These are phyloP conservation scores for Acrasis kona DNA, from an alignment of 78 protist species.

Conservation along the genomic window DNA sequence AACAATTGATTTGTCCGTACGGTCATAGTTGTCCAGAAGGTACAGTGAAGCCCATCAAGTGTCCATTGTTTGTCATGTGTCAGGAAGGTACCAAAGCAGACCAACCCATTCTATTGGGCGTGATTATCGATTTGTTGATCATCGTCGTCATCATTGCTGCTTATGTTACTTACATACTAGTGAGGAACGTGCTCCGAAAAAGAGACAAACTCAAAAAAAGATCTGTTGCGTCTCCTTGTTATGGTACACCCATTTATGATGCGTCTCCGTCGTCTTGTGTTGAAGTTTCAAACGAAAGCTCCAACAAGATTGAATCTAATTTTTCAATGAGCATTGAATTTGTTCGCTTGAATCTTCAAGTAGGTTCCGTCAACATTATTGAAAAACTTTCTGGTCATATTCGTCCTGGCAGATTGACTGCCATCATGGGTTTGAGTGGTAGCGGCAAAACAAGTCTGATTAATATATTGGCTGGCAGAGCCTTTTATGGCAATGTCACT, in stretches of 20 bases:
- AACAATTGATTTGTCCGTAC: slow-evolving; percentile 1
- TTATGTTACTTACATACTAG: too few relatives aligned
- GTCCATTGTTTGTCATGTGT: not conserved
- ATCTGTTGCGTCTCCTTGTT: too few relatives aligned
- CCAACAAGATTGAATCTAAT: too few relatives aligned
- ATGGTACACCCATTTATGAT: too few relatives aligned
- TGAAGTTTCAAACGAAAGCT: too few relatives aligned
- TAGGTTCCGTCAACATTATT: not conserved
- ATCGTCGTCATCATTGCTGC: too few relatives aligned
- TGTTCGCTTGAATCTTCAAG: too few relatives aligned
- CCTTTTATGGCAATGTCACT: not conserved
- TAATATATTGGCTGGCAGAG: not conserved
- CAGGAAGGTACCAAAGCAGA: not conserved
- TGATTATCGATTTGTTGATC: not conserved
- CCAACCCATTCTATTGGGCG: not conserved
- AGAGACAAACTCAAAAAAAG: too few relatives aligned
- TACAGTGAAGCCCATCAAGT: not conserved
- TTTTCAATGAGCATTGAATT: too few relatives aligned
- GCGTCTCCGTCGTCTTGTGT: too few relatives aligned
- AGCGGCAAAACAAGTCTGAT: not conserved
- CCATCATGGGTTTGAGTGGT: not conserved
- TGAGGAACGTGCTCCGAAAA: too few relatives aligned
- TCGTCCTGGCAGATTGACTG: too few relatives aligned
- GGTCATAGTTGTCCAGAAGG: slow-evolving; percentile 12
- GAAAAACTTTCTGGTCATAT: not conserved